These are phyloP conservation scores for Macadamia integrifolia DNA, from an alignment of 164 flowering plant genomes.

Conservation along the genomic window DNA sequence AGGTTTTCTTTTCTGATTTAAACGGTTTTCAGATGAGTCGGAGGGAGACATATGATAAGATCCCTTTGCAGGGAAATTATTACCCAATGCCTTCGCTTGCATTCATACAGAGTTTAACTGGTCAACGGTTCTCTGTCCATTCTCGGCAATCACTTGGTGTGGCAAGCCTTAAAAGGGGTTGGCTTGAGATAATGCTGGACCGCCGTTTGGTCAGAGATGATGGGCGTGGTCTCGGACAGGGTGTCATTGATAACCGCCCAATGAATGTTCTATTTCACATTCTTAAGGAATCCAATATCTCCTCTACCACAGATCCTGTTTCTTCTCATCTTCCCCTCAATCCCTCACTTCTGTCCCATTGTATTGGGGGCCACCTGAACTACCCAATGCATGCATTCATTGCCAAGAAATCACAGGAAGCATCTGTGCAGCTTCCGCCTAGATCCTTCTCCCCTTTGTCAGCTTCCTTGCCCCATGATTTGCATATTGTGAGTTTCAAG, in stretches of 20 bases:
- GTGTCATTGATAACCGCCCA: constrained; percentile 89
- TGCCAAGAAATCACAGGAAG: constrained; percentile 61
- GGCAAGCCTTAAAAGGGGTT: constrained; percentile 82
- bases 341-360: constrained; percentile 85
- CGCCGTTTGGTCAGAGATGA: constrained; percentile 80
- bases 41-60: constrained; percentile 87
- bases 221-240: constrained; percentile 99
- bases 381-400: constrained; percentile 75
- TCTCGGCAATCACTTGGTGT: constrained; percentile 84
- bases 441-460: constrained; percentile 70
- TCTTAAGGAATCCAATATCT: constrained; percentile 61
- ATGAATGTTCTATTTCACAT: constrained; percentile 84
- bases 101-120: constrained; percentile 75
- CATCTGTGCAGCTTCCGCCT: constrained; percentile 50
- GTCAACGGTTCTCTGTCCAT: constrained; percentile 81
- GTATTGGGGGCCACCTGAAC: constrained; percentile 67
- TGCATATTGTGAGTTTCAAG: constrained; percentile 85
- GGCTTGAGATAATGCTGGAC: constrained; percentile 96
- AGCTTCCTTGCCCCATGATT: constrained; percentile 79
- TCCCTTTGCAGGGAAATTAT: constrained; percentile 95
- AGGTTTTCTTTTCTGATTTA: constrained; percentile 76
- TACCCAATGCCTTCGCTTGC: constrained; percentile 97
- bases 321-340: constrained; percentile 38
- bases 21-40: constrained; percentile 98
- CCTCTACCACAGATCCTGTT: constrained; percentile 35